Percentiles rank a stretch among this genome's conserved stretches.
Evolutionary conservation across 140 eudicot species (phyloP).

Genomic region (Artemisia princeps): DNA sequence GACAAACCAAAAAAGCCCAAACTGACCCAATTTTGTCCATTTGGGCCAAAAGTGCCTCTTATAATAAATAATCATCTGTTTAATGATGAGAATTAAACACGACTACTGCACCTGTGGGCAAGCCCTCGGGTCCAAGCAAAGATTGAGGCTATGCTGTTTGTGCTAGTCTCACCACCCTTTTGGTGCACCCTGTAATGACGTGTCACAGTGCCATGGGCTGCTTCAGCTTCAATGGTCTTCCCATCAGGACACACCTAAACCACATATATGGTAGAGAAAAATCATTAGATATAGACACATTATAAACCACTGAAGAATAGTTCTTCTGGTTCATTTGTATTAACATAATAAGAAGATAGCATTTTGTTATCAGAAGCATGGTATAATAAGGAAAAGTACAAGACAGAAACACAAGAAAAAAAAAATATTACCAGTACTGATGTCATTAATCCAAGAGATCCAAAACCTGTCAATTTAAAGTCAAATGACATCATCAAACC

Average conservation of each 20-base stretch:
- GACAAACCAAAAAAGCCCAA: not conserved
- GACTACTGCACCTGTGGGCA: slow-evolving; percentile 46
- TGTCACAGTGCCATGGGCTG: slow-evolving; percentile 80
- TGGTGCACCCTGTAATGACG: slow-evolving; percentile 74
- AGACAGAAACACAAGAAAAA: not conserved
- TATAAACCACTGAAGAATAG: not conserved
- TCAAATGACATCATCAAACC: slow-evolving; percentile 4
- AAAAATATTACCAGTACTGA: slow-evolving; percentile 67
- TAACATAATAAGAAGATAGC: not conserved
- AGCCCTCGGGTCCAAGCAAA: slow-evolving; percentile 79
- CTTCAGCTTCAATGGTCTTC: slow-evolving; percentile 72
- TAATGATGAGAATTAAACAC: not conserved
- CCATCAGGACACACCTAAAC: slow-evolving; percentile 71
- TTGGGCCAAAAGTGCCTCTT: not conserved
- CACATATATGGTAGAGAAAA: slow-evolving; percentile 14
- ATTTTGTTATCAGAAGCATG: slow-evolving; percentile 2
- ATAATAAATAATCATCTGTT: not conserved
- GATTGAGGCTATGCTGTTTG: slow-evolving; percentile 67
- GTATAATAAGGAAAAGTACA: not conserved
- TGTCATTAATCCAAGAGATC: slow-evolving; percentile 98
- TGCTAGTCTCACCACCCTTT: slow-evolving; percentile 72
- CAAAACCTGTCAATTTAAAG: slow-evolving; percentile 57
- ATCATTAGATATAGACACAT: not conserved
- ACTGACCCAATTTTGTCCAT: not conserved
- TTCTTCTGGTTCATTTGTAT: not conserved